phyloP scores from a whole-genome alignment of 2,329 filamentous ascomycete genomes.

The Colletotrichum tropicale region DNA sequence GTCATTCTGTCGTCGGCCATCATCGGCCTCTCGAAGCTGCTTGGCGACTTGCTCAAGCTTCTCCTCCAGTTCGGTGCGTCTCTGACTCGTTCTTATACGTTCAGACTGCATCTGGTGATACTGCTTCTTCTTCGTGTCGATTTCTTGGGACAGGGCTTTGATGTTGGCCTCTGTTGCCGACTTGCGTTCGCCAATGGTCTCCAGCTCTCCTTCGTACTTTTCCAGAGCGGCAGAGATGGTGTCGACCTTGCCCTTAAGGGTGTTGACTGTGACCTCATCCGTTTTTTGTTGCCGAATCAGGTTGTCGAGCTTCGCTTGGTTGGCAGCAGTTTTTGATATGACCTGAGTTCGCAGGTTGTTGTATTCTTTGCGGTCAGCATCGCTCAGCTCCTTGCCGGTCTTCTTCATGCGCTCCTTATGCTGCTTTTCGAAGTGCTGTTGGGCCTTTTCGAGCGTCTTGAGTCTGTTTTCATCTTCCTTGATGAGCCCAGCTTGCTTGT shows the following conservation, averaged over 20 bases:
- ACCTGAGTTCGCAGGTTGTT: constrained; percentile 84
- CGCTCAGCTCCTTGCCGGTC: constrained; percentile 84
- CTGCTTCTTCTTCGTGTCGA: constrained; percentile 87
- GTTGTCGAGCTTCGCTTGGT: constrained; percentile 84
- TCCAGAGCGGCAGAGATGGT: constrained; percentile 74
- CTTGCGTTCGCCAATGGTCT: constrained; percentile 72
- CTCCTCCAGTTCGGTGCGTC: constrained; percentile 88
- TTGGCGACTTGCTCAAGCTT: constrained; percentile 82
- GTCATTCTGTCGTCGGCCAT: constrained; percentile 83
- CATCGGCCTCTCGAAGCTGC: constrained; percentile 84
- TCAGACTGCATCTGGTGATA: constrained; percentile 87
- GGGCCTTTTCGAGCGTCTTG: constrained; percentile 84
- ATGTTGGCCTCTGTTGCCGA: constrained; percentile 64
- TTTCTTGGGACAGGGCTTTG: constrained; percentile 75
- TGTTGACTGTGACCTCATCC: constrained; percentile 89
- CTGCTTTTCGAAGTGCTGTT: constrained; percentile 85
- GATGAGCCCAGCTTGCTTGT: constrained; percentile 70
- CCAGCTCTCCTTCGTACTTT: constrained; percentile 75
- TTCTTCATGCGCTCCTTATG: constrained; percentile 85
- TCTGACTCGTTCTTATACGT: constrained; percentile 79
- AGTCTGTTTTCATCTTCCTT: constrained; percentile 82
- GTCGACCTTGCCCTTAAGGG: constrained; percentile 86
- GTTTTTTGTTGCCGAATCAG: constrained; percentile 89
- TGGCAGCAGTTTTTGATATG: constrained; percentile 78
- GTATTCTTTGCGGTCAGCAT: constrained; percentile 88